These are phyloP conservation scores for Pseudovirgaria hyperparasitica DNA, from an alignment of 2,329 filamentous ascomycete genomes.

Conservation along the genomic window DNA sequence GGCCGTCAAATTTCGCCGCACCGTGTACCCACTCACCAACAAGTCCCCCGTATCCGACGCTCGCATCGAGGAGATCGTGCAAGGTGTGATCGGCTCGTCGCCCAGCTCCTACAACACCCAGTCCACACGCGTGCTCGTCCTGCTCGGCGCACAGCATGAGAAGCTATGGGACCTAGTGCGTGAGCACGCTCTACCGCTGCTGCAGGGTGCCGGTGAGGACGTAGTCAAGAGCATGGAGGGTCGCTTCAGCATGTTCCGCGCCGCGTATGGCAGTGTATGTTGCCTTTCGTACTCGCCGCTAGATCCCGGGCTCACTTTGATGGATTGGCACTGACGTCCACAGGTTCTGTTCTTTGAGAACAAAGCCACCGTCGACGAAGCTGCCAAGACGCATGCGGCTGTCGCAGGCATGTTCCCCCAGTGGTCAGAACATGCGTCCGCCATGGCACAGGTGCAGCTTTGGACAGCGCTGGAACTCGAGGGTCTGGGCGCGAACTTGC, in stretches of 20 bases:
- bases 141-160: conserved; percentile 73
- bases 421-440: conserved; percentile 66
- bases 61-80: conserved; percentile 49
- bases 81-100: conserved; percentile 49
- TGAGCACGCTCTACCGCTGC: conserved; percentile 53
- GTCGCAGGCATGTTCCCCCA: conserved; percentile 70
- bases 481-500: conserved; percentile 76
- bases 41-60: conserved; percentile 44
- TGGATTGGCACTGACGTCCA: neutral
- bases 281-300: conserved; percentile 1
- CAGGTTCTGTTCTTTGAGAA: conserved; percentile 80
- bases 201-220: conserved; percentile 51
- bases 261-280: conserved; percentile 62
- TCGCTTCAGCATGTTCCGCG: conserved; percentile 49
- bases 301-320: neutral
- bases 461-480: conserved; percentile 78
- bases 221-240: conserved; percentile 42
- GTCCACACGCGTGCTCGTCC: conserved; percentile 63
- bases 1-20: conserved; percentile 54
- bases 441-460: conserved; percentile 68
- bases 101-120: conserved; percentile 86
- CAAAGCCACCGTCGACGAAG: conserved; percentile 48
- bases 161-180: conserved; percentile 70
- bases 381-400: conserved; percentile 55
- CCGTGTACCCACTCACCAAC: conserved; percentile 56